Evolutionary conservation across 2,329 filamentous ascomycete species (phyloP), one percentile per base, ranked within the genome.

Genomic region (Aureobasidium uvarum): DNA sequence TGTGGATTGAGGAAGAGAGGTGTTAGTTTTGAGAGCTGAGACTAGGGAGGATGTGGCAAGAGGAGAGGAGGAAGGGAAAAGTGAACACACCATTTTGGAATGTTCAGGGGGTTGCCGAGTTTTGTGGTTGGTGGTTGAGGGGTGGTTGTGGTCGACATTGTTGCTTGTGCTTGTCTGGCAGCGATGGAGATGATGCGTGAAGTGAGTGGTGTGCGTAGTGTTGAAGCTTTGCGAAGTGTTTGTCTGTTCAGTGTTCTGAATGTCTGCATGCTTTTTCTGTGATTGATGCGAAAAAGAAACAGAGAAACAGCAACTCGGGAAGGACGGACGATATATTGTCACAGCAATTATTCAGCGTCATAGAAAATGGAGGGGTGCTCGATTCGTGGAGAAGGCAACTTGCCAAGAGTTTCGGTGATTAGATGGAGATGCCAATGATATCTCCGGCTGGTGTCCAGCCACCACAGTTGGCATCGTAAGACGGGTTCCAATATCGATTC

Each of bases 41-140:
- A 43, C 5, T 6, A 7, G 28, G 5, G 28, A 31, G 5, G n/a
- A 20, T 5, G 41, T 25, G 25, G 2, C 4, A 2, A 6, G 1
- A 45, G 33, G 25, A 5, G n/a, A 55, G 36, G 2, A 10, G 7
- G 58, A 50, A 4, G 13, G 43, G 28, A 8, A 18, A 14, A 28
- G 36, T 2, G 10, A 38, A 16, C 65, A 38, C 54, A 77, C 78
- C 79, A 81, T 74, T 80, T 80, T 2, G 79, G 79, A 45, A 81
- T 70, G 68, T 81, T 81, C 45, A 80, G 71, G 33, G 79, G 79
- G 31, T 69, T 69, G 28, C 67, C 65, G 3, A 74, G 68, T 20
- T 59, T 38, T 18, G 66, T 45, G 28, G 48, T 48, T 18, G 41
- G 38, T 25, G 20, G 18, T 25, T 43, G 13, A 25, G 20, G 13